Evolutionary conservation across 495 filamentous ascomycete genomes (phyloP).

Genomic region (Neurospora tetraspora): DNA sequence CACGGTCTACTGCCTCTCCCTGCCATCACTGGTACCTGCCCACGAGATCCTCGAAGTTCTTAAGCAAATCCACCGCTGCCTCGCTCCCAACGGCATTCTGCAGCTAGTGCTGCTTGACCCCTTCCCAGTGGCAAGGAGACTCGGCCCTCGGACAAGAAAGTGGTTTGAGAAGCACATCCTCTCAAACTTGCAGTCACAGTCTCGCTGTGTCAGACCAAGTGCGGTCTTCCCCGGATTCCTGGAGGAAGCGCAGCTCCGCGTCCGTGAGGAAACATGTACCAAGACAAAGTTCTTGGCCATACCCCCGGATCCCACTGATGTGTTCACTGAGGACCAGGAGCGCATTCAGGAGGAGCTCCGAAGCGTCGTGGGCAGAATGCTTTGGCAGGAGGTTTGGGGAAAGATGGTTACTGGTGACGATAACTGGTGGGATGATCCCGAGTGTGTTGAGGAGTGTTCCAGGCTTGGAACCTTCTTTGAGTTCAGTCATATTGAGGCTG

Average conservation of each 20-base stretch:
- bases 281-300: constrained; percentile 27
- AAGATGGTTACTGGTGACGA: constrained; percentile 27
- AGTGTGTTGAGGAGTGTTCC: constrained; percentile 36
- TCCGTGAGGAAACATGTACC: constrained; percentile 21
- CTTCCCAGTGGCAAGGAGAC: constrained; percentile 27
- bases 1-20: constrained; percentile 22
- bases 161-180: constrained; percentile 41
- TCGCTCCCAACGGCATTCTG: constrained; percentile 27
- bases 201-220: constrained; percentile 34
- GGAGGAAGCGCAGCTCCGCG: constrained; percentile 27
- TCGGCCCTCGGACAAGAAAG: constrained; percentile 33
- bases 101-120: constrained; percentile 40
- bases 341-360: constrained; percentile 23
- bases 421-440: constrained; percentile 45
- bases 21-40: constrained; percentile 29
- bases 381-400: constrained; percentile 40
- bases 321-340: not conserved
- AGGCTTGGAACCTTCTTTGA: constrained; percentile 37
- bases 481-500: constrained; percentile 33
- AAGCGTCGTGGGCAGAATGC: constrained; percentile 27
- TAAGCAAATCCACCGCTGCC: constrained; percentile 28
- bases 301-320: constrained; percentile 2
- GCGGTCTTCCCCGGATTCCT: constrained; percentile 35
- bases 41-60: constrained; percentile 28
- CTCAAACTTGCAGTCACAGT: constrained; percentile 32